Percentiles rank a stretch among this genome's conserved stretches.
Conservation (phyloP, 83 land plant species). For the Picea engelmannii region DNA sequence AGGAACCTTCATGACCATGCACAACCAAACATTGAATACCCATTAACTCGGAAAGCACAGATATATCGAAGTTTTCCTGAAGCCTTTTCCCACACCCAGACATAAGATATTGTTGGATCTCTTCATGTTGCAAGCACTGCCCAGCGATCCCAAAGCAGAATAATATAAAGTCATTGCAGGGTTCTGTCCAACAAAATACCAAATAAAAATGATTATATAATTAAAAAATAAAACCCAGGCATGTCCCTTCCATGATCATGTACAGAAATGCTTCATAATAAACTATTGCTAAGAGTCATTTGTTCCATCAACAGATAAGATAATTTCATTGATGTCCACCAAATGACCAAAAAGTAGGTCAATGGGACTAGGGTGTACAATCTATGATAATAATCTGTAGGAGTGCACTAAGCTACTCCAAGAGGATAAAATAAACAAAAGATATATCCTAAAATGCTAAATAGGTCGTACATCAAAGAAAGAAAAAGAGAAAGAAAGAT, state of each 20-base stretch:
- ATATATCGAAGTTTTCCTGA: not conserved
- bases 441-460: too few relatives aligned
- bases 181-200: not conserved
- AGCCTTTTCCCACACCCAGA: not conserved
- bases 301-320: not conserved
- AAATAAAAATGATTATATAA: not conserved
- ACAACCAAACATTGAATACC: not conserved
- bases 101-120: not conserved
- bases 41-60: slow-evolving; percentile 1
- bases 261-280: slow-evolving; percentile 7
- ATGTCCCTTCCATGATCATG: not conserved
- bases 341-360: too few relatives aligned
- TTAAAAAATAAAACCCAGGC: not conserved
- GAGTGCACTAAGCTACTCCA: too few relatives aligned
- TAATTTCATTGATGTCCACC: too few relatives aligned
- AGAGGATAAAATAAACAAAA: too few relatives aligned
- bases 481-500: too few relatives aligned
- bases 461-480: too few relatives aligned
- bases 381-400: too few relatives aligned
- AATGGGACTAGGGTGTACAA: too few relatives aligned
- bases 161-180: not conserved
- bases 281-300: not conserved
- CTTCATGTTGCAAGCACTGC: not conserved
- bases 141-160: not conserved
- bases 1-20: not conserved